These are phyloP conservation scores for Solanum sitiens DNA, from an alignment of 257 asterid genomes.

Conservation along the genomic window DNA sequence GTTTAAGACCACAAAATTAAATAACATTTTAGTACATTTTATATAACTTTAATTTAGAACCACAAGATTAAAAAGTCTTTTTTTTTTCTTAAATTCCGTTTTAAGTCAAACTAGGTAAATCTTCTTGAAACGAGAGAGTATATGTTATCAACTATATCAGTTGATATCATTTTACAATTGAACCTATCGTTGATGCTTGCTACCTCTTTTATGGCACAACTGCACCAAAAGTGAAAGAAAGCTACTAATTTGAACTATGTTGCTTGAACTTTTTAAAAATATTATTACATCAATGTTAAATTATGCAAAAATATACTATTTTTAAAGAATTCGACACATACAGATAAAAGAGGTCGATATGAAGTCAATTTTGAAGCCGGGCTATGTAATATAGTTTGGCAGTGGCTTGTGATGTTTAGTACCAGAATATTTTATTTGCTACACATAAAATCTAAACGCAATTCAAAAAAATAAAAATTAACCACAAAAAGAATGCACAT, in stretches of 20 bases:
- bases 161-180: not conserved
- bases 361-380: not conserved
- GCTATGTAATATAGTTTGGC: not conserved
- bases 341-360: not conserved
- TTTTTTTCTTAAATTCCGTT: too few species aligned
- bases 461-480: not conserved
- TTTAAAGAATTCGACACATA: not conserved
- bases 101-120: too few species aligned
- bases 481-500: not conserved
- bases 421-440: not conserved
- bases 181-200: not conserved
- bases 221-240: not conserved
- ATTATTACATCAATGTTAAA: fast-evolving
- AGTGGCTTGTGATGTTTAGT: not conserved
- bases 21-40: too few species aligned
- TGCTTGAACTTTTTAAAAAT: not conserved
- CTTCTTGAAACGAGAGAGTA: too few species aligned
- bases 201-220: not conserved
- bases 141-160: not conserved
- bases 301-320: not conserved
- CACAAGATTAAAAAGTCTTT: too few species aligned
- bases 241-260: not conserved
- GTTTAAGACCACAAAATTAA: too few species aligned
- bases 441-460: not conserved
- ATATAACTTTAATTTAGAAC: too few species aligned